phyloP scores from a whole-genome alignment of 2,329 filamentous ascomycete species.

The Stagonosporopsis vannaccii region DNA sequence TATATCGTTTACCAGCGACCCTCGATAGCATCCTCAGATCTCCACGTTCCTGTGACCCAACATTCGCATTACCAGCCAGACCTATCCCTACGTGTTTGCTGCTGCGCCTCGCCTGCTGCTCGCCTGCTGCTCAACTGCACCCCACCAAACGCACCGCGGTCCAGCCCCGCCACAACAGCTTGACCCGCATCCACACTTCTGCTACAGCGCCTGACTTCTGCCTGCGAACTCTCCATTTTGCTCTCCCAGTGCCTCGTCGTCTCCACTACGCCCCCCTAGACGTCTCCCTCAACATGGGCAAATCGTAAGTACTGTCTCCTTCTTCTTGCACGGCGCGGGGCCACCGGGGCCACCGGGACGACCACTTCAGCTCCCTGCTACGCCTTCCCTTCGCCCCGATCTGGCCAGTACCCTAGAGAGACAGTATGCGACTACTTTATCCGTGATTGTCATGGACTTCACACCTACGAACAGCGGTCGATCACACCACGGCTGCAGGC shows the following conservation, averaged over 20 bases:
- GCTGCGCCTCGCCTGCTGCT: constrained; percentile 22
- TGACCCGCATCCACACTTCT: constrained; percentile 21
- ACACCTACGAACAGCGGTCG: neutral
- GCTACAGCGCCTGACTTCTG: constrained; percentile 26
- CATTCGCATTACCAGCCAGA: constrained; percentile 2
- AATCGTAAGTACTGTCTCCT: constrained; percentile 49
- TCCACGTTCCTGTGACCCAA: constrained; percentile 8
- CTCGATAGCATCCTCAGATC: constrained; percentile 11
- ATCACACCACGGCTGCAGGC: constrained; percentile 10
- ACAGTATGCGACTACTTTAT: constrained; percentile 2
- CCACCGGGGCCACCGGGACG: constrained; percentile 18
- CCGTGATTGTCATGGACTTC: constrained; percentile 19
- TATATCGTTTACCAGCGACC: constrained; percentile 6
- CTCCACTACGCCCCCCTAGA: constrained; percentile 15
- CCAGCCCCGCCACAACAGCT: constrained; percentile 26
- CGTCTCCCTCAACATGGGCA: constrained; percentile 44
- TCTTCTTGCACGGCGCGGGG: constrained; percentile 22
- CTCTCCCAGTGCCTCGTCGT: constrained; percentile 1
- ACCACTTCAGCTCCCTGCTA: constrained; percentile 22
- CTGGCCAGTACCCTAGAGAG: constrained; percentile 10
- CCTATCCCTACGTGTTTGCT: constrained; percentile 4
- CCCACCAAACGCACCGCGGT: constrained; percentile 23
- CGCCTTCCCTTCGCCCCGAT: constrained; percentile 30
- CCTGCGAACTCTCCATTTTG: constrained; percentile 20
- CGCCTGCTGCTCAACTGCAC: constrained; percentile 15